Conservation (phyloP, 192 early-diverging fungal genomes). For the Entophlyctis luteolus region DNA sequence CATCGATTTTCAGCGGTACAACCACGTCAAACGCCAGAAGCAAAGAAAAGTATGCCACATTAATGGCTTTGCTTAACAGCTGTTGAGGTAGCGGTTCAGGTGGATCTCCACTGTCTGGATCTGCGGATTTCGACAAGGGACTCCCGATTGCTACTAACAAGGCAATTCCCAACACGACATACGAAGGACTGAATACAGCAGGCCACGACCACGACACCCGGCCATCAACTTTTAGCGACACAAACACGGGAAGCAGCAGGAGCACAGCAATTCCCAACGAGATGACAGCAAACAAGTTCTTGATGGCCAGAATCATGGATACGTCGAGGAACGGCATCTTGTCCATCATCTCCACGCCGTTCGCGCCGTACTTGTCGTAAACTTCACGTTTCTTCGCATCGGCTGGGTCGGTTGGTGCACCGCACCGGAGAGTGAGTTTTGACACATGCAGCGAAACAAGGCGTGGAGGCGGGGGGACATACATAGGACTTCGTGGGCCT, state of each 20-base stretch:
- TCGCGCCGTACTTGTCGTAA: conserved; percentile 80
- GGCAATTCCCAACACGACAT: conserved; percentile 60
- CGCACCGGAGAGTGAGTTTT: no score
- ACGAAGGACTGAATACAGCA: conserved; percentile 79
- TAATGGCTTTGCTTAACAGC: conserved; percentile 9
- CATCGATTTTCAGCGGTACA: conserved; percentile 69
- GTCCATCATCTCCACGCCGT: conserved; percentile 45
- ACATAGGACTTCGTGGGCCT: conserved; percentile 78
- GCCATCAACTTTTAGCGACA: conserved; percentile 72
- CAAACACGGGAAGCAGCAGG: conserved; percentile 78
- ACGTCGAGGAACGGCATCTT: conserved; percentile 47
- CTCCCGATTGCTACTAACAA: conserved; percentile 32
- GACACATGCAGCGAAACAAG: no score
- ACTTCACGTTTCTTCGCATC: conserved; percentile 73
- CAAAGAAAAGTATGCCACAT: conserved; percentile 44
- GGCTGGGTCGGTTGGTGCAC: conserved; percentile 36
- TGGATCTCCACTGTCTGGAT: conserved; percentile 37
- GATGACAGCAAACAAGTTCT: conserved; percentile 34
- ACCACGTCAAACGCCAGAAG: conserved; percentile 74
- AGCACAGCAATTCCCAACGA: conserved; percentile 51
- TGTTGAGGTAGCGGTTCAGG: conserved; percentile 6
- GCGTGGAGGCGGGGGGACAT: conserved; percentile 13
- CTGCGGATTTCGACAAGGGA: conserved; percentile 6
- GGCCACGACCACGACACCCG: conserved; percentile 66
- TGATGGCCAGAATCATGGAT: conserved; percentile 39